These are phyloP conservation scores for Komagataella ulmi DNA, from an alignment of 805 yeast species.

Conservation along the genomic window DNA sequence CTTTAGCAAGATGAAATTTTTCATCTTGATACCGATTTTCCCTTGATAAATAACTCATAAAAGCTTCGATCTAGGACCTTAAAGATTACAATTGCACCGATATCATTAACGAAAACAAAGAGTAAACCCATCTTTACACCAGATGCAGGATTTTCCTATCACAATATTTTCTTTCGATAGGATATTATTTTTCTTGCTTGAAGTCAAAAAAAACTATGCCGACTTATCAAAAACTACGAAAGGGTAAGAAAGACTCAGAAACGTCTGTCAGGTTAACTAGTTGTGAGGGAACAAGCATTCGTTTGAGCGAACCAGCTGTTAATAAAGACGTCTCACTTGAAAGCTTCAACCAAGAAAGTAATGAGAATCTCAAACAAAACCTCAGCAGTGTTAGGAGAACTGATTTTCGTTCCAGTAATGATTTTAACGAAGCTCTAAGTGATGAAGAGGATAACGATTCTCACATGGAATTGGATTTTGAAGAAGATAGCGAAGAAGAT, in stretches of 20 bases:
- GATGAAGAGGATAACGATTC: conserved; percentile 12
- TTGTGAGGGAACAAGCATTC: not conserved
- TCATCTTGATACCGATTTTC: not conserved
- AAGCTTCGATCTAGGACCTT: not conserved
- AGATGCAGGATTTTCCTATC: not conserved
- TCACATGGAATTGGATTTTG: conserved; percentile 8
- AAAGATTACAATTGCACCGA: not conserved
- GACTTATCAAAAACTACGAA: too few species aligned
- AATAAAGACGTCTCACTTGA: not conserved
- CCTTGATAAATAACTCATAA: not conserved
- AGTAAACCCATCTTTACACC: not conserved
- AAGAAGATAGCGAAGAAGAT: conserved; percentile 7
- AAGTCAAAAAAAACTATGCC: not conserved
- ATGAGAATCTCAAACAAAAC: not conserved
- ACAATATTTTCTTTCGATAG: too few species aligned
- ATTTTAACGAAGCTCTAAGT: conserved; percentile 7
- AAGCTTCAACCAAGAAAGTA: not conserved
- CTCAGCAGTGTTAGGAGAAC: conserved; percentile 4
- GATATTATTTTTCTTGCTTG: too few species aligned
- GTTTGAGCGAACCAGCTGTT: not conserved
- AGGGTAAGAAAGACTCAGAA: not conserved
- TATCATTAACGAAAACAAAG: not conserved
- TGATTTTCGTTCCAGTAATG: not conserved
- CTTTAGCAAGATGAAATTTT: not conserved
- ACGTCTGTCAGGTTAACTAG: not conserved